A percentile compares a stretch with the other conserved stretches of the same genome.
Evolutionary conservation across 176 grass and related monocot genomes (phyloP).

Genomic region (Carex myosuroides): DNA sequence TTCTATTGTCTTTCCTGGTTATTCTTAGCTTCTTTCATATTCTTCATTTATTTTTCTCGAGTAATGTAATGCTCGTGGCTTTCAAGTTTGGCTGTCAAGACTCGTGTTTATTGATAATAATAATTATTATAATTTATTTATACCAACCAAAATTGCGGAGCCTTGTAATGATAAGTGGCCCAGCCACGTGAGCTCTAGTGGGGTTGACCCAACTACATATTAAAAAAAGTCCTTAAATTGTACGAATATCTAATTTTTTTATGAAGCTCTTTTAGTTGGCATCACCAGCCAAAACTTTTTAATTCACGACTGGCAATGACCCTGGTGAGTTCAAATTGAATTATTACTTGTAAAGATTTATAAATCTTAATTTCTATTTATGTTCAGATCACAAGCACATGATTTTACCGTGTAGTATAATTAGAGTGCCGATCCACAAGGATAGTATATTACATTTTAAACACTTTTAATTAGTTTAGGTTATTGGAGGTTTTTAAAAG

Average conservation of each 20-base stretch:
- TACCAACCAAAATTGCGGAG: neutral
- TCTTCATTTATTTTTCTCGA: neutral
- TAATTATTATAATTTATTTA: neutral
- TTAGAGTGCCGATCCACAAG: too few relatives aligned
- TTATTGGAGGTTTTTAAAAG: too few relatives aligned
- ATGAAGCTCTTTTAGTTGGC: neutral
- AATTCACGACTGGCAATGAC: neutral
- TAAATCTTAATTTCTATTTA: too few relatives aligned
- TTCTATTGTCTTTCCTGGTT: neutral
- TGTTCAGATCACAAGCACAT: too few relatives aligned
- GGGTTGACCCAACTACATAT: neutral
- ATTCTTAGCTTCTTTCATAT: neutral
- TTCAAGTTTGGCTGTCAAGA: neutral
- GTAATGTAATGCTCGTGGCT: neutral
- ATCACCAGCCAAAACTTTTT: neutral
- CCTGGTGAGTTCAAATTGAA: too few relatives aligned
- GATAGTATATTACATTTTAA: too few relatives aligned
- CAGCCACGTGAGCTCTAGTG: constrained; percentile 2
- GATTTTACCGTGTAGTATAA: too few relatives aligned
- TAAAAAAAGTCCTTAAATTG: neutral
- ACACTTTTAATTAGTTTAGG: too few relatives aligned
- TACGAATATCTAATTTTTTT: neutral
- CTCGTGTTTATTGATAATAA: neutral
- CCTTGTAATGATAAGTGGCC: neutral
- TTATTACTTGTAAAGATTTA: too few relatives aligned